Evolutionary conservation across 1,284 basidiomycete species (phyloP), one percentile per base, ranked within the genome.

Genomic region (Sanguinoderma infundibulare): DNA sequence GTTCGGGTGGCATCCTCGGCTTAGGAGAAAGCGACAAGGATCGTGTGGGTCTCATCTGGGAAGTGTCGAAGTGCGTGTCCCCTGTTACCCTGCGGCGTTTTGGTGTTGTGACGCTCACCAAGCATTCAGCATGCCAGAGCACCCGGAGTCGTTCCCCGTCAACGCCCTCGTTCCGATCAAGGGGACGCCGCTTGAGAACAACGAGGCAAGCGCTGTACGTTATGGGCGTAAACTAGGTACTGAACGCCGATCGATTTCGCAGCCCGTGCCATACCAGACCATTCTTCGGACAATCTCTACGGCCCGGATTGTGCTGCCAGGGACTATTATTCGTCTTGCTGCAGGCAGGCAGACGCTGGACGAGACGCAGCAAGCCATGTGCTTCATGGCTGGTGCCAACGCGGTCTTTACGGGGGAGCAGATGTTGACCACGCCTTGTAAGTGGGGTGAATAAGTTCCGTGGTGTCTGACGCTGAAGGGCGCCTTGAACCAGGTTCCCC

Each of bases 381-480:
- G 94, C 72, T 99, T 98, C 80, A 92, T 98, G 89, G 96, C 97
- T 5, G 97, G 97, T 52, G 97, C 97, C 51, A 99, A 99, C 73
- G 97, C 97, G 40, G 92, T 98, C 66, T 99, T 99, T 75, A 99
- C 97, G 20, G 97, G 97, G 44, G 95, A 98, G 74, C 84, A 91
- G 71, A 98, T 98, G 97, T 77, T 99, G 66, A 99, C 97, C 6
- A 98, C 97, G 14, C 96, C 97, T 50, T 96, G 91, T 91, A 69
- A 77, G 91, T 83, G 47, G 8, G 35, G 28, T 32, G 46, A 61
- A 52, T 36, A 36, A 38, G 20, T 54, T 40, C 39, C 54, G 58
- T 39, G 34, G 34, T 50, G 55, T n/a, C 59, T 66, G 63, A 59
- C 54, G 53, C 64, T 64, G 30, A 64, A 24, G 46, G 38, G 44